These are phyloP conservation scores for Phylloboletellus chloephorus DNA, from an alignment of 1,284 basidiomycete species.

Conservation along the genomic window DNA sequence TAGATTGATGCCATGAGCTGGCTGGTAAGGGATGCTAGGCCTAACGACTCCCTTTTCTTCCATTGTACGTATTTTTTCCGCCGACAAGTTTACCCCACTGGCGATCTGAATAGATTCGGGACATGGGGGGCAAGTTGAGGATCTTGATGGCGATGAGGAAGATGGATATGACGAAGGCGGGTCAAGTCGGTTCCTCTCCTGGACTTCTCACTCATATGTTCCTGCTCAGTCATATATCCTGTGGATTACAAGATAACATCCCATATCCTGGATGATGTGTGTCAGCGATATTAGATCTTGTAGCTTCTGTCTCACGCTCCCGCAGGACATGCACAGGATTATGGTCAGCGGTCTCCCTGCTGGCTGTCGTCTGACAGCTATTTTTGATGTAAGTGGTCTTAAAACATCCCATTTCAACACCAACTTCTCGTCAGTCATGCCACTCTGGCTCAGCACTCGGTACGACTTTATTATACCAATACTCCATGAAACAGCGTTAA, in stretches of 20 bases:
- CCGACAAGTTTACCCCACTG: background rate
- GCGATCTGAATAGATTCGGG: conserved; percentile 37
- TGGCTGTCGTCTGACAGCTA: conserved; percentile 83
- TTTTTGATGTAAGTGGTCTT: conserved; percentile 65
- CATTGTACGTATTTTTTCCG: conserved; percentile 56
- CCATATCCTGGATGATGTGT: conserved; percentile 81
- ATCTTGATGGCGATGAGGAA: conserved; percentile 41
- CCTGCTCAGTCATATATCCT: conserved; percentile 73
- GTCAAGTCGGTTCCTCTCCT: background rate
- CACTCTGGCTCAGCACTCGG: conserved; percentile 66
- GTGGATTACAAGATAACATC: conserved; percentile 68
- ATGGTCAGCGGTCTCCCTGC: conserved; percentile 72
- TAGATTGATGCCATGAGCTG: conserved; percentile 81
- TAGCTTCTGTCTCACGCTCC: conserved; percentile 7
- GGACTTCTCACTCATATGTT: background rate
- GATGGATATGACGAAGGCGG: conserved; percentile 36
- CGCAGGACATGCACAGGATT: conserved; percentile 62
- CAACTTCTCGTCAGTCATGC: conserved; percentile 43
- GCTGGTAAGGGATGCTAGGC: conserved; percentile 75
- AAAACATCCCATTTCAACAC: background rate
- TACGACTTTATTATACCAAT: conserved; percentile 29
- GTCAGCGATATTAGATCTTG: conserved; percentile 24
- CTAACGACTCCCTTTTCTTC: conserved; percentile 89
- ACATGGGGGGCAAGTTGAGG: conserved; percentile 54
- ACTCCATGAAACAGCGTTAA: conserved; percentile 6